Evolutionary conservation across 1,284 basidiomycete species (phyloP).

Genomic region (Cutaneotrichosporon sp.): DNA sequence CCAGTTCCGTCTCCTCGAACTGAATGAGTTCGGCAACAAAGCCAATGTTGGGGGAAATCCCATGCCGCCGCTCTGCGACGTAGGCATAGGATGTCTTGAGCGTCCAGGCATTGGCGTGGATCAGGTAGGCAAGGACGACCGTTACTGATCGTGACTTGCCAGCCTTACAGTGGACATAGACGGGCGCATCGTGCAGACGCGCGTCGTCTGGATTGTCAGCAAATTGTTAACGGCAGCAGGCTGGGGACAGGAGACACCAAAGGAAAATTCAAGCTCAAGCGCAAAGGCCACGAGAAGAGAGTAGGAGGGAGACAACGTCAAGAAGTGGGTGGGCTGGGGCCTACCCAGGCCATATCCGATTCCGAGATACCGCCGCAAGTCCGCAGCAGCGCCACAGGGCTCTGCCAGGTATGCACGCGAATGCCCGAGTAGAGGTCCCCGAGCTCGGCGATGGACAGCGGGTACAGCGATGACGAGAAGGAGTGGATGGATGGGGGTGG

Average conservation of each 20-base stretch:
- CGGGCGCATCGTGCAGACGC: slow-evolving; percentile 77
- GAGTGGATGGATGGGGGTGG: background rate
- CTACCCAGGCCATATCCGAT: background rate
- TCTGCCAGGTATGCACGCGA: too few species aligned
- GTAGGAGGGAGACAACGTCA: too few species aligned
- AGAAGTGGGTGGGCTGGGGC: too few species aligned
- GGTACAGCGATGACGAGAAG: background rate
- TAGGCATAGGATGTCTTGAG: slow-evolving; percentile 86
- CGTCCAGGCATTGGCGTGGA: slow-evolving; percentile 95
- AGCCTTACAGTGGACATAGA: slow-evolving; percentile 95
- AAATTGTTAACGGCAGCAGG: background rate
- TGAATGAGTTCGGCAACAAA: slow-evolving; percentile 97
- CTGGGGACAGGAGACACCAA: background rate
- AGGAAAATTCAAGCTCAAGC: background rate
- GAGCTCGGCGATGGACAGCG: background rate
- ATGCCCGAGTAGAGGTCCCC: background rate
- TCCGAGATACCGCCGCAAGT: too few species aligned
- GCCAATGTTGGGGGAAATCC: slow-evolving; percentile 96
- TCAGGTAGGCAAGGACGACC: slow-evolving; percentile 94
- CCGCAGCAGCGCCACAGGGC: too few species aligned
- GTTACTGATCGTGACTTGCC: slow-evolving; percentile 97
- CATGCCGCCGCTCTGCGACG: slow-evolving; percentile 83
- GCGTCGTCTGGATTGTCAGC: slow-evolving; percentile 70
- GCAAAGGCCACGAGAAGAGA: too few species aligned
- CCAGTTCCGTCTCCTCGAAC: slow-evolving; percentile 87